A percentile compares a stretch with the other conserved stretches of the same genome.
Evolutionary conservation across 2,329 filamentous ascomycete genomes (phyloP).

Genomic region (Hymenoscyphus fructigenus): DNA sequence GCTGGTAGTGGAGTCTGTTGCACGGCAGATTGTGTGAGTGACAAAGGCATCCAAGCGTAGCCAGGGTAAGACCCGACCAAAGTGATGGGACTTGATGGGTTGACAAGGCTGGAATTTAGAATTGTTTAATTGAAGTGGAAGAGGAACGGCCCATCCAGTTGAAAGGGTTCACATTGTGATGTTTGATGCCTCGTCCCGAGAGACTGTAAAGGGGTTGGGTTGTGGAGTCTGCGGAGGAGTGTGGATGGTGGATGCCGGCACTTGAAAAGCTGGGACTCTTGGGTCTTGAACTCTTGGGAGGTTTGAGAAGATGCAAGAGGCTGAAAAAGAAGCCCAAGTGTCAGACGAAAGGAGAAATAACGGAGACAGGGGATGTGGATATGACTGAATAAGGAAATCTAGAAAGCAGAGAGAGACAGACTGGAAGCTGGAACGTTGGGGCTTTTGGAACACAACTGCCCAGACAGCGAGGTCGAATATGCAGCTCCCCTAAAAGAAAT

Average conservation of each 20-base stretch:
- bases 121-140: neutral
- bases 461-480: neutral
- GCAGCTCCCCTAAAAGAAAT: neutral
- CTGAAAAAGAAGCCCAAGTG: neutral
- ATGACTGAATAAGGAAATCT: neutral
- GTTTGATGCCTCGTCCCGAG: slow-evolving; percentile 3
- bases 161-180: neutral
- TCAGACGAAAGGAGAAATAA: slow-evolving; percentile 3
- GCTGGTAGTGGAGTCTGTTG: slow-evolving; percentile 6
- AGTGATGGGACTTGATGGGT: neutral
- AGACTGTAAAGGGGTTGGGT: neutral
- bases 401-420: neutral
- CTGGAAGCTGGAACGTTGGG: neutral
- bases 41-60: neutral
- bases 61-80: neutral
- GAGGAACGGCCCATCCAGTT: neutral
- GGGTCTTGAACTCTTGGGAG: neutral
- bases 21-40: slow-evolving; percentile 8
- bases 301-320: slow-evolving; percentile 2
- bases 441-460: neutral
- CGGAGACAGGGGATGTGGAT: neutral
- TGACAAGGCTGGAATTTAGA: neutral
- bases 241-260: slow-evolving; percentile 8
- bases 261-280: slow-evolving; percentile 4
- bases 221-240: neutral